Percentiles rank a stretch among this genome's conserved stretches.
These are phyloP conservation scores for Russula foetens DNA, from an alignment of 768 basidiomycete genomes.

Conservation along the genomic window DNA sequence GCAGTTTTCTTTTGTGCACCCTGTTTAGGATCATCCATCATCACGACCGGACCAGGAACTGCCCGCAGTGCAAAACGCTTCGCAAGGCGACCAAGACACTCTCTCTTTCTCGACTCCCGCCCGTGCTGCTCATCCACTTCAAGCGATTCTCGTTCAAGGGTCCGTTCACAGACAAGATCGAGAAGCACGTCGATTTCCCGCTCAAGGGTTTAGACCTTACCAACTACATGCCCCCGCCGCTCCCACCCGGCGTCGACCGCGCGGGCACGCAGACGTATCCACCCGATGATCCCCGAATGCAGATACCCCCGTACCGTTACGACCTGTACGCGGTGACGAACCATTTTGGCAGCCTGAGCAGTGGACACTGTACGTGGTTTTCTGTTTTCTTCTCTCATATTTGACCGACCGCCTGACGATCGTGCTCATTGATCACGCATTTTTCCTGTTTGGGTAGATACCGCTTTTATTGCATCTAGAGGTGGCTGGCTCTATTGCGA, in stretches of 20 bases:
- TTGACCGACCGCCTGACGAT: no score
- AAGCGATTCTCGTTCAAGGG: conserved; percentile 91
- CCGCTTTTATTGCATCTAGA: conserved; percentile 81
- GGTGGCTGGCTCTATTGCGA: conserved; percentile 92
- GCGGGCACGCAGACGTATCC: conserved; percentile 30
- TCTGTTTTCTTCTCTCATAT: background rate
- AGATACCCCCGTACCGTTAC: conserved; percentile 85
- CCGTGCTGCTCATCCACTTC: conserved; percentile 84
- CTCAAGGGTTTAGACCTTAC: conserved; percentile 51
- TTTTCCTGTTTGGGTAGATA: conserved; percentile 53
- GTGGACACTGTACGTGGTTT: conserved; percentile 81
- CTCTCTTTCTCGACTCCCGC: conserved; percentile 86
- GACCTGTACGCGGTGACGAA: conserved; percentile 95
- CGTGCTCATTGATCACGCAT: background rate
- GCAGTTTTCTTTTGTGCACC: background rate
- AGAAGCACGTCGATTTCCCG: conserved; percentile 92
- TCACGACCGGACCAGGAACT: conserved; percentile 56
- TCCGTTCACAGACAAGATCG: conserved; percentile 92
- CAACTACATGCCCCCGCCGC: conserved; percentile 77
- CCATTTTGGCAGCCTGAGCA: conserved; percentile 89
- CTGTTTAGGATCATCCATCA: background rate
- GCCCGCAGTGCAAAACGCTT: conserved; percentile 86
- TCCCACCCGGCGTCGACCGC: conserved; percentile 53
- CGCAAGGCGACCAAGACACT: conserved; percentile 82
- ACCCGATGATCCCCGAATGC: conserved; percentile 65